Conservation (phyloP, 352 stramenopile species). For the Pythium chondricola region DNA sequence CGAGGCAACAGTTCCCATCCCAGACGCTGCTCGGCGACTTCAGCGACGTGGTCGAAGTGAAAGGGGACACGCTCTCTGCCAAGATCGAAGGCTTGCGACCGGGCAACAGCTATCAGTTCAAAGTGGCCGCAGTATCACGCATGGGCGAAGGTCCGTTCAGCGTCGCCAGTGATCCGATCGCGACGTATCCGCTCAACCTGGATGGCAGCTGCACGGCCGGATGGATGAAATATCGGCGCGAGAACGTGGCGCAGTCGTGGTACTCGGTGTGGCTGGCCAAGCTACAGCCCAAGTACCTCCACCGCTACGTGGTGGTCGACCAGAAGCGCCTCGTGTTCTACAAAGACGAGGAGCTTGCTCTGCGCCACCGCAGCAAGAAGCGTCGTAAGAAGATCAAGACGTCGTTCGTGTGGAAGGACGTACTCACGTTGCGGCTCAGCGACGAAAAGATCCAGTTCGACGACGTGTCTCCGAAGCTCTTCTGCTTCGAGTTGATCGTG, state of each 20-base stretch:
- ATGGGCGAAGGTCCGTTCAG: slow-evolving; percentile 86
- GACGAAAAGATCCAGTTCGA: slow-evolving; percentile 76
- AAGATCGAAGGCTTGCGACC: slow-evolving; percentile 75
- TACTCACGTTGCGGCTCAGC: slow-evolving; percentile 52
- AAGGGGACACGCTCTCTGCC: slow-evolving; percentile 37
- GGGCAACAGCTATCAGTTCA: slow-evolving; percentile 82
- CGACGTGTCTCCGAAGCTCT: slow-evolving; percentile 73
- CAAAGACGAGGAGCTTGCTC: slow-evolving; percentile 66
- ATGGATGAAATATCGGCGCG: slow-evolving; percentile 83
- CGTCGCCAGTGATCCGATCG: slow-evolving; percentile 54
- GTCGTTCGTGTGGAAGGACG: slow-evolving; percentile 62
- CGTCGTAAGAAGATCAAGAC: slow-evolving; percentile 76
- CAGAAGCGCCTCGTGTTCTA: slow-evolving; percentile 72
- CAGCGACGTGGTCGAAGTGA: slow-evolving; percentile 70
- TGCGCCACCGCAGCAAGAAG: slow-evolving; percentile 74
- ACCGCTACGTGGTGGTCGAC: slow-evolving; percentile 82
- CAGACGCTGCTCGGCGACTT: slow-evolving; percentile 81
- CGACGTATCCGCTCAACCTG: slow-evolving; percentile 68
- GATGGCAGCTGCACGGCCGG: slow-evolving; percentile 68
- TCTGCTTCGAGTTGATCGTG: slow-evolving; percentile 74
- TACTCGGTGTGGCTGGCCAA: slow-evolving; percentile 47
- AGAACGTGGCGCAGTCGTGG: slow-evolving; percentile 44
- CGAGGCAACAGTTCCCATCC: slow-evolving; percentile 71
- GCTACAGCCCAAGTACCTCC: slow-evolving; percentile 71
- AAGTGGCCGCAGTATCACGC: slow-evolving; percentile 74